Base-by-base conservation (phyloP, 257 asterid species). In the Salvia hispanica region DNA sequence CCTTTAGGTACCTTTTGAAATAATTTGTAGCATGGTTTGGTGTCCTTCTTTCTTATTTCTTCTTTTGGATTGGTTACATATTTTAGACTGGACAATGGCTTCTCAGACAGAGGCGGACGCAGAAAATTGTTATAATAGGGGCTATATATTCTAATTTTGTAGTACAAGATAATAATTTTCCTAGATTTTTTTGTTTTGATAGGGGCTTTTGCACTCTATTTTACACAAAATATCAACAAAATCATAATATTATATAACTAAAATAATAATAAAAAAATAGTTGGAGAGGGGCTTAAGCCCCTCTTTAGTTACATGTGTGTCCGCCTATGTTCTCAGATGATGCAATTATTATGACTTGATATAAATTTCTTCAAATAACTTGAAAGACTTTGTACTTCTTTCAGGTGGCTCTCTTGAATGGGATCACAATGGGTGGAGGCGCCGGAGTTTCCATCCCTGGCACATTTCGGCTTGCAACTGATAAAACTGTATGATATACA, bases 391-490 rank as follows among this genome's bases (percentile, higher is more conserved):
- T 62, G 39, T 53, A 58, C 58, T 71, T 36, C 70, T 67, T 86
- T 83, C 90, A 94, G 99, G 93, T 94, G 70, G 93, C 99, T 73
- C 78, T 94, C 79, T 77, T 90, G 72, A 87, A 88, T 80, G 99
- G 99, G 70, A 78, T 94, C 64, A 87, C 99, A n/a, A 90, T 94
- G 96, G 99, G 99, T 75, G 99, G 99, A 57, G 99, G 97, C 37
- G 97, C 93, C 25, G 99, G 99, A 78, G 78, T 94, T 77, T 91
- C 99, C 47, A 88, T 91, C 69, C 97, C 99, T 15, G 95, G 99
- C 78, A 87, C 89, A 64, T 91, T 91, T 74, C 89, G 94, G 45
- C 83, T 94, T 72, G 96, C 97, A 57, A 88, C 99, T 52, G 95
- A 94, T 75, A 91, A 76, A 85, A 94, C 99, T 72, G 99, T 94